These are phyloP conservation scores for Closterium sp. DNA, from an alignment of 139 green algal species.

Conservation along the genomic window DNA sequence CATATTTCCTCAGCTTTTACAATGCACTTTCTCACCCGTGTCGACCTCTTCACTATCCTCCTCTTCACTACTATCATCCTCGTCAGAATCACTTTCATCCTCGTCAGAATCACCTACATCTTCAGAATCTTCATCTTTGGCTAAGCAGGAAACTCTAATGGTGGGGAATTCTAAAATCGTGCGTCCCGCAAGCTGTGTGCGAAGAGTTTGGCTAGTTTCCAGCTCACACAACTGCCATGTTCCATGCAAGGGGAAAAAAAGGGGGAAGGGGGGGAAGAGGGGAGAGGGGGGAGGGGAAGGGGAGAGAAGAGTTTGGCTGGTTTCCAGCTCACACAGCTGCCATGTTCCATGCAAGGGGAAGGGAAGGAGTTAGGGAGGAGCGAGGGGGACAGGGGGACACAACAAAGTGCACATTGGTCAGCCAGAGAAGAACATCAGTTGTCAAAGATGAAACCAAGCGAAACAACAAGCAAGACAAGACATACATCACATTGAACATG, in stretches of 20 bases:
- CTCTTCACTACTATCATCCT: too few relatives aligned
- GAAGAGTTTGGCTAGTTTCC: background rate
- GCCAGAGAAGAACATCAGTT: too few relatives aligned
- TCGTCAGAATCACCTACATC: background rate
- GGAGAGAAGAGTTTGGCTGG: background rate
- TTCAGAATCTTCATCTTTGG: background rate
- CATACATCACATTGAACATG: too few relatives aligned
- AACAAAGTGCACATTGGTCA: too few relatives aligned
- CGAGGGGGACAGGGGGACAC: too few relatives aligned
- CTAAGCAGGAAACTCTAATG: background rate
- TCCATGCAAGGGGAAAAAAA: background rate
- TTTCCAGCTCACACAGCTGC: background rate
- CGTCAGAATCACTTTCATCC: too few relatives aligned
- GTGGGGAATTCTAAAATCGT: background rate
- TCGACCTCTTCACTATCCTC: background rate
- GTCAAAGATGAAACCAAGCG: too few relatives aligned
- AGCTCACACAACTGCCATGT: background rate
- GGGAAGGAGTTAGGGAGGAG: too few relatives aligned
- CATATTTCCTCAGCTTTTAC: too few relatives aligned
- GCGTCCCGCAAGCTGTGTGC: background rate
- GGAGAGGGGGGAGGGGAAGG: too few relatives aligned
- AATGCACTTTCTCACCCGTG: too few relatives aligned
- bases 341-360: background rate
- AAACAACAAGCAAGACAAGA: too few relatives aligned
- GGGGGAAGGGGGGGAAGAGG: background rate